These are phyloP conservation scores for Bipolaris victoriae DNA, from an alignment of 2,329 filamentous ascomycete genomes.

Conservation along the genomic window DNA sequence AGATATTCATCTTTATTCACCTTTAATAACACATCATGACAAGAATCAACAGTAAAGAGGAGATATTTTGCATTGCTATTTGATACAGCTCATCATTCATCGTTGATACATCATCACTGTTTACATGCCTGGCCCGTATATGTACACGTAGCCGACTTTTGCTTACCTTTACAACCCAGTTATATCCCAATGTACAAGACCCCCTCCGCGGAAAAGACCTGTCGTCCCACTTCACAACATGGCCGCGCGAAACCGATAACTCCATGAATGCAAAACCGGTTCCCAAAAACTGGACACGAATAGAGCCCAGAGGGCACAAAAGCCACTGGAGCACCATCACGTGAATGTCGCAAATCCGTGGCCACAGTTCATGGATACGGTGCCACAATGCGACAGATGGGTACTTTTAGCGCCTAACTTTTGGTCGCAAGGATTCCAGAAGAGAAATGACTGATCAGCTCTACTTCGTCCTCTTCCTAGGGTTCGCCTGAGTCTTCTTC, in stretches of 20 bases:
- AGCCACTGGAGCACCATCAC: background rate
- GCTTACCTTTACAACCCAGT: constrained; percentile 2
- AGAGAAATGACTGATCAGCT: background rate
- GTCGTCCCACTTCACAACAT: background rate
- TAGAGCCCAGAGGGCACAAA: background rate
- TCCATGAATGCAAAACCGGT: constrained; percentile 1
- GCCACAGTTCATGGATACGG: constrained; percentile 3
- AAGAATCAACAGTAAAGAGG: constrained; percentile 3
- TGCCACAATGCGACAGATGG: background rate
- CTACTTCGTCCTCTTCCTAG: constrained; percentile 43
- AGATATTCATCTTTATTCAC: too few species aligned
- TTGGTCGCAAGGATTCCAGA: background rate
- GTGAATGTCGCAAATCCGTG: constrained; percentile 1
- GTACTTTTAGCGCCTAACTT: constrained; percentile 1
- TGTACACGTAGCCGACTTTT: background rate
- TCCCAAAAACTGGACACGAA: background rate
- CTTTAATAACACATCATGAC: background rate
- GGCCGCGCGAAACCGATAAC: constrained; percentile 1
- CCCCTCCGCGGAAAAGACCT: background rate
- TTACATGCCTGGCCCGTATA: background rate
- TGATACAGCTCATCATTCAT: constrained; percentile 14
- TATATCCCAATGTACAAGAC: background rate
- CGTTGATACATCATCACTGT: constrained; percentile 5
- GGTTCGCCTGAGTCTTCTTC: constrained; percentile 53
- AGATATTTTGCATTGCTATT: constrained; percentile 20